A percentile compares a stretch with the other conserved stretches of the same genome.
phyloP scores from a whole-genome alignment of 345 rosid species.

The Citrus mangshanensis region DNA sequence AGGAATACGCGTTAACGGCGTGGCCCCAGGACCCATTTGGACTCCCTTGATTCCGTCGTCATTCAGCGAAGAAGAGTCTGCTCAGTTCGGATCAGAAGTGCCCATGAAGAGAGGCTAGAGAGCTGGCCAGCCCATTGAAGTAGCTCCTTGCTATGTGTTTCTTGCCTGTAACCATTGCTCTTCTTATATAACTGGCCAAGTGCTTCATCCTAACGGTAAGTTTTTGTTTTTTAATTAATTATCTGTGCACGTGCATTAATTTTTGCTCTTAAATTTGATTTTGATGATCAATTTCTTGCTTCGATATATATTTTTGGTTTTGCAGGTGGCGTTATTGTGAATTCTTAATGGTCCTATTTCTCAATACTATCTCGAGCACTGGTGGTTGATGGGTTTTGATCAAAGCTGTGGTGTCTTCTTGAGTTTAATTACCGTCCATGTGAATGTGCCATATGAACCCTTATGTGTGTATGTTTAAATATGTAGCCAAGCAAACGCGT shows the following conservation, averaged over 20 bases:
- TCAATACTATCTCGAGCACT: background rate
- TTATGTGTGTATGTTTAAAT: too few species aligned
- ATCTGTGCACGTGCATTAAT: too few species aligned
- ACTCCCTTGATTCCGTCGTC: slow-evolving; percentile 71
- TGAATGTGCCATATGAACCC: too few species aligned
- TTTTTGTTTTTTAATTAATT: background rate
- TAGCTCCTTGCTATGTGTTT: slow-evolving; percentile 66
- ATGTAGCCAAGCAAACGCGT: too few species aligned
- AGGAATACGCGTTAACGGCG: slow-evolving; percentile 70
- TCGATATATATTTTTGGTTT: background rate
- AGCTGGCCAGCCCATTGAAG: slow-evolving; percentile 76
- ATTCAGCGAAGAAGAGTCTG: slow-evolving; percentile 39
- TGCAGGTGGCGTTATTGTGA: slow-evolving; percentile 47
- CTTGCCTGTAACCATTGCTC: slow-evolving; percentile 75
- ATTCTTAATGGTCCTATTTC: slow-evolving; percentile 19
- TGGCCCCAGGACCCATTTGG: slow-evolving; percentile 82
- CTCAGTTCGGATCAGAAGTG: slow-evolving; percentile 46
- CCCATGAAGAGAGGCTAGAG: slow-evolving; percentile 75
- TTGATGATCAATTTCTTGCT: background rate
- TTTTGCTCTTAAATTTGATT: background rate
- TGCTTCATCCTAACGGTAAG: slow-evolving; percentile 74
- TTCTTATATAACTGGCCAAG: slow-evolving; percentile 73
- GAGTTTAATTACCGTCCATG: background rate
- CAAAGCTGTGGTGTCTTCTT: background rate
- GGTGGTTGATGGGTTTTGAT: background rate